Conservation (phyloP, 2,329 filamentous ascomycete genomes). For the Blumeria graminis region DNA sequence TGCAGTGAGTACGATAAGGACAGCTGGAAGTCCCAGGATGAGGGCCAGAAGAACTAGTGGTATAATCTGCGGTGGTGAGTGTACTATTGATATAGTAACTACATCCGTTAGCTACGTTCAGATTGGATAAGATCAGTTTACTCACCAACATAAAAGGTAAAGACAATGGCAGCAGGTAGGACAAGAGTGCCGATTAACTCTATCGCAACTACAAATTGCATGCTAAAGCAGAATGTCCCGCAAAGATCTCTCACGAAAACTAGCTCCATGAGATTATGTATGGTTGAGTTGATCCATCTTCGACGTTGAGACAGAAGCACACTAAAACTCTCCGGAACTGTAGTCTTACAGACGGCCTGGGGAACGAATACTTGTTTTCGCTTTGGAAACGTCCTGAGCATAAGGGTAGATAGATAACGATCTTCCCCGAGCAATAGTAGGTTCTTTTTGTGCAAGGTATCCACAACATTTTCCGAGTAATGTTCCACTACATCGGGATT, state of each 20-base stretch:
- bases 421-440: slow-evolving; percentile 77
- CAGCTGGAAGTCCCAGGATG: slow-evolving; percentile 77
- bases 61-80: slow-evolving; percentile 57
- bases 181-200: slow-evolving; percentile 89
- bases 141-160: slow-evolving; percentile 89
- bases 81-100: slow-evolving; percentile 72
- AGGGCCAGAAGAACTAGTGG: slow-evolving; percentile 71
- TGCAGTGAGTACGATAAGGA: slow-evolving; percentile 81
- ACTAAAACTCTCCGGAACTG: slow-evolving; percentile 77
- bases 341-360: slow-evolving; percentile 96
- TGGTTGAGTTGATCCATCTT: slow-evolving; percentile 97
- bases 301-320: slow-evolving; percentile 84
- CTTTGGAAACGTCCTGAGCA: slow-evolving; percentile 97
- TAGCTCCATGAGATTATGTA: slow-evolving; percentile 96
- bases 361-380: slow-evolving; percentile 97
- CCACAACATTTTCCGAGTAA: slow-evolving; percentile 97
- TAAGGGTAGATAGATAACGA: slow-evolving; percentile 85
- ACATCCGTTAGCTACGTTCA: slow-evolving; percentile 5
- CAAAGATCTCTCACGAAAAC: slow-evolving; percentile 88
- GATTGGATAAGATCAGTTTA: slow-evolving; percentile 8
- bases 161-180: slow-evolving; percentile 82
- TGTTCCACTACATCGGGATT: slow-evolving; percentile 98
- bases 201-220: slow-evolving; percentile 96
- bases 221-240: slow-evolving; percentile 98
- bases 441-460: slow-evolving; percentile 96